Base-by-base conservation (phyloP, 2,329 filamentous ascomycete species). In the Tolypocladium ovalisporum region DNA sequence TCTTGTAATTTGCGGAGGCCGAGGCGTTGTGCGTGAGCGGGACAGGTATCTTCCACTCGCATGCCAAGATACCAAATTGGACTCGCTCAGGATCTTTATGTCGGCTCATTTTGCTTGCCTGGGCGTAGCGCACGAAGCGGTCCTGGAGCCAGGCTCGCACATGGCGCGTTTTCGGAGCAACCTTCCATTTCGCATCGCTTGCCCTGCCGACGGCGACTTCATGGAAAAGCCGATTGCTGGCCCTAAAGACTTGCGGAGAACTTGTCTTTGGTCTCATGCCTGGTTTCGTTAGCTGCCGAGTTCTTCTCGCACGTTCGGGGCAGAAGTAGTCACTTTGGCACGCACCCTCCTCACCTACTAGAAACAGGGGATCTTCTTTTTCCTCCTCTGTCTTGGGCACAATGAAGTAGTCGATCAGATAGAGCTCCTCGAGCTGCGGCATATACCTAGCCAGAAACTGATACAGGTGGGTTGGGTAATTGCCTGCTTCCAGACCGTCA, bases 381-480 rank as follows among this genome's bases (percentile, higher is more conserved):
- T 51, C 13, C 34, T 36, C 59, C 1, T 32, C 22, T 4, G 53
- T 19, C 53, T 68, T 70, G 8, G 69, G 69, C 12, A 75, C 59
- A 4, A 75, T 71, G 7, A 75, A 65, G 55, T 74, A 76, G 60
- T 78, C 76, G 27, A 78, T 64, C 52, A 78, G 73, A 58, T 74
- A 77, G 49, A 78, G 75, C 1, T 70, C 66, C 57, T 76, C 70
- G 7, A 78, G 65, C 17, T 72, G 74, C 1, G 72, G 72, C 17
- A 74, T 64, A 59, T 74, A 71, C 12, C 75, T 65, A 2, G 73
- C 69, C 8, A 76, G 65, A 36, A 78, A 76, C 54, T 76, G 73
- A 61, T 75, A 77, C 1, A 76, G 64, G 55, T 78, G 75, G 6
- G 65, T 64, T 0, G 75, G 75, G 35, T 70, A 70, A 17, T 65